Conservation (phyloP, 768 basidiomycete genomes). For the Xanthoconium stramineum region DNA sequence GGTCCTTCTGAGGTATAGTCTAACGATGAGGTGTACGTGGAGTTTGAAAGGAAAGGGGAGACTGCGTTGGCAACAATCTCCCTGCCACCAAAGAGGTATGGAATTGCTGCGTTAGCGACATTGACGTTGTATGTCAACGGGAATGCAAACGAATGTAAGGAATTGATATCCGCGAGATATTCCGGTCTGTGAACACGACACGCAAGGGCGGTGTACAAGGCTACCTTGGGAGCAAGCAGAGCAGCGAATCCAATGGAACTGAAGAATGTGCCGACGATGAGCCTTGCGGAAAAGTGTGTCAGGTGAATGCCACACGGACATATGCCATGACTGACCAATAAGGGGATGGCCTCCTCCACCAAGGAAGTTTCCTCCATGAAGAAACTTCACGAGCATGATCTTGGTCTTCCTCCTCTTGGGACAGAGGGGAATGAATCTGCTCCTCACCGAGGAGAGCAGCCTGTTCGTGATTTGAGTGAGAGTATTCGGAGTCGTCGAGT, state of each 20-base stretch:
- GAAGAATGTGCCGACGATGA: conserved; percentile 52
- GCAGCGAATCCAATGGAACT: conserved; percentile 52
- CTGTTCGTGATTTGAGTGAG: conserved; percentile 39
- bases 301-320: neutral
- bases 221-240: conserved; percentile 66
- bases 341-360: conserved; percentile 75
- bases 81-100: neutral
- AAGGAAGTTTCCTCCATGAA: conserved; percentile 43
- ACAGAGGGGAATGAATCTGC: conserved; percentile 5
- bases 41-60: conserved; percentile 2
- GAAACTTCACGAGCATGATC: conserved; percentile 27
- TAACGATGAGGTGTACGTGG: neutral
- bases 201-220: conserved; percentile 69
- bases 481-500: conserved; percentile 43
- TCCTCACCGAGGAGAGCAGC: conserved; percentile 29
- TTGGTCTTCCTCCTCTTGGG: conserved; percentile 25
- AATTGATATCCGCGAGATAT: conserved; percentile 26
- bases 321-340: conserved; percentile 52
- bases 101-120: neutral
- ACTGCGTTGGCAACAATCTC: neutral
- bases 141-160: neutral
- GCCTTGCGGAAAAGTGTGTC: conserved; percentile 39
- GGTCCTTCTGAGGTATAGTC: neutral
- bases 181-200: conserved; percentile 67
- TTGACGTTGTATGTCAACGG: neutral